Evolutionary conservation across 73 alveolate genomes (phyloP), one percentile per base, ranked within the genome.

Genomic region (Blepharisma stoltei): DNA sequence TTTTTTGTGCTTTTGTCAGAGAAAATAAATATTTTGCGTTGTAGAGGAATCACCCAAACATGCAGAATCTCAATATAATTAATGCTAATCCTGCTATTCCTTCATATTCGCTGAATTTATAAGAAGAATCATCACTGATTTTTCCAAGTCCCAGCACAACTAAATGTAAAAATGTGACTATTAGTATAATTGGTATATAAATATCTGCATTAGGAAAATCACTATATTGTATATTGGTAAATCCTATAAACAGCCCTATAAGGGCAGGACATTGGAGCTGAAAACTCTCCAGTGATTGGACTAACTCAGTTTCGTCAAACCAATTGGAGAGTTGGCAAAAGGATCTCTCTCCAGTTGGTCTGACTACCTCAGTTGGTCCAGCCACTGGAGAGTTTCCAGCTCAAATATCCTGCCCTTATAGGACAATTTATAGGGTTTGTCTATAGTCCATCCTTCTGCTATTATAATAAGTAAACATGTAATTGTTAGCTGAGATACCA

Each of bases 381-480:
- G n/a, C n/a, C n/a, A n/a, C n/a, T n/a, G n/a, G n/a, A n/a, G n/a
- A n/a, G n/a, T n/a, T n/a, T n/a, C n/a, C n/a, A n/a, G n/a, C n/a
- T n/a, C n/a, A n/a, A n/a, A n/a, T n/a, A n/a, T n/a, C n/a, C n/a
- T n/a, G n/a, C n/a, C n/a, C n/a, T n/a, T n/a, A n/a, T n/a, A n/a
- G n/a, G n/a, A n/a, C n/a, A n/a, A n/a, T n/a, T n/a, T n/a, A n/a
- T n/a, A n/a, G n/a, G n/a, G n/a, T n/a, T n/a, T n/a, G n/a, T n/a
- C n/a, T 68, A 68, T 7, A 7, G 79, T 69, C 79, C 79, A 69
- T 25, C 79, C 79, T 1, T 43, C 20, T 69, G 79, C 79, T 44
- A 69, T 69, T 38, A 69, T 11, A 14, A 69, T 69, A 25, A 69
- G 27, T 14, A 46, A 20, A 14, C n/a, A 18, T 38, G 79, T 37